Conservation (phyloP, 2,329 filamentous ascomycete genomes). For the Anisogramma anomala region DNA sequence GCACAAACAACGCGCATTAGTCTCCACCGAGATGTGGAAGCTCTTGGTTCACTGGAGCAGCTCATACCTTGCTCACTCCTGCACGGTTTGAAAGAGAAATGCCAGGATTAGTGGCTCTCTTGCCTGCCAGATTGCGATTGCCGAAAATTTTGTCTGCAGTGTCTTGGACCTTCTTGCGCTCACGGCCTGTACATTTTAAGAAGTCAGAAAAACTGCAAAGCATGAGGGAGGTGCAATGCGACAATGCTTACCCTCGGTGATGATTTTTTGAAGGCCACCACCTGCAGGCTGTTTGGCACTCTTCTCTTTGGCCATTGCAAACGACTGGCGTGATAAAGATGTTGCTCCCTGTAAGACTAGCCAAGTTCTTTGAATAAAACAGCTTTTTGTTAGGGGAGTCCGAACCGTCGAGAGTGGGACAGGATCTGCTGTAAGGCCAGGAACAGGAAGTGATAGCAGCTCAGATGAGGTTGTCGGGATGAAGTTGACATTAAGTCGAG, state of each 20-base stretch:
- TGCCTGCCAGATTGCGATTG: conserved; percentile 43
- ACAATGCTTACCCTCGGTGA: conserved; percentile 35
- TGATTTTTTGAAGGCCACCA: conserved; percentile 43
- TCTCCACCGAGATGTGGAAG: conserved; percentile 14
- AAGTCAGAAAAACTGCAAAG: conserved; percentile 3
- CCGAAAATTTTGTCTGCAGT: conserved; percentile 65
- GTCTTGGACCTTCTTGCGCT: conserved; percentile 58
- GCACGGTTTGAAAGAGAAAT: conserved; percentile 59
- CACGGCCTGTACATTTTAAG: conserved; percentile 36
- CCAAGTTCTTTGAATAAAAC: too few relatives aligned
- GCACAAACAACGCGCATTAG: neutral
- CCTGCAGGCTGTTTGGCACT: conserved; percentile 26
- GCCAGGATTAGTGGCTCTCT: conserved; percentile 32
- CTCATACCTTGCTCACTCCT: conserved; percentile 56
- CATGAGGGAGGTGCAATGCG: neutral
- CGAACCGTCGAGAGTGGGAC: too few relatives aligned
- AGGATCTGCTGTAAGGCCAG: too few relatives aligned
- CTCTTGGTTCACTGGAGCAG: too few relatives aligned
- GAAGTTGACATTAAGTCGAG: too few relatives aligned
- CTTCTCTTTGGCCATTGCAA: conserved; percentile 17
- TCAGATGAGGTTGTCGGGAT: too few relatives aligned
- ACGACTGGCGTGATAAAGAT: neutral
- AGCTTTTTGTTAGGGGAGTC: too few relatives aligned
- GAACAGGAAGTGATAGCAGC: too few relatives aligned
- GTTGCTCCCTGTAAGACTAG: neutral